phyloP scores from a whole-genome alignment of 2,329 filamentous ascomycete genomes.

The Trichothecium roseum region DNA sequence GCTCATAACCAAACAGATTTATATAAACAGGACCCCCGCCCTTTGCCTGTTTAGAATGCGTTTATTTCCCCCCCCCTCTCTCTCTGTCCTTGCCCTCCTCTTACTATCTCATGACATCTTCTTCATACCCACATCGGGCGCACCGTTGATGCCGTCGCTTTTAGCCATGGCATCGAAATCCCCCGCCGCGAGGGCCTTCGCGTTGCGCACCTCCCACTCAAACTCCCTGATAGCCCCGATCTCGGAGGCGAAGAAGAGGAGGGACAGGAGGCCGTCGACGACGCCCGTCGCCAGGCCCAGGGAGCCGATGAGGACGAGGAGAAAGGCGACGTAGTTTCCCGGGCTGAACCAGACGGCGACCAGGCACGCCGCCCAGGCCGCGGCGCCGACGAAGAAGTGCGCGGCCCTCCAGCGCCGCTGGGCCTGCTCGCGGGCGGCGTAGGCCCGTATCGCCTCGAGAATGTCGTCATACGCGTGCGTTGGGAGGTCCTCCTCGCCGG shows the following conservation, averaged over 20 bases:
- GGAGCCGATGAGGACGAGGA: constrained; percentile 71
- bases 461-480: constrained; percentile 49
- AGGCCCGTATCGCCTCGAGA: constrained; percentile 56
- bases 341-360: constrained; percentile 82
- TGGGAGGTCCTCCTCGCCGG: constrained; percentile 11
- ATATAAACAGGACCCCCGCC: too few species aligned
- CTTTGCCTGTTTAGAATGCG: too few species aligned
- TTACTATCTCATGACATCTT: too few species aligned
- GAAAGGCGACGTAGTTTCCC: constrained; percentile 64
- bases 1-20: too few species aligned
- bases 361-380: constrained; percentile 62
- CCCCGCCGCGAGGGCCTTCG: constrained; percentile 33
- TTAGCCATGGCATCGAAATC: constrained; percentile 12
- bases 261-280: constrained; percentile 74
- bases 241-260: constrained; percentile 80
- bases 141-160: constrained; percentile 3
- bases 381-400: constrained; percentile 62
- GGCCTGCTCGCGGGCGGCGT: constrained; percentile 57
- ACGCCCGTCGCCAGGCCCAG: constrained; percentile 66
- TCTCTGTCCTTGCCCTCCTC: too few species aligned
- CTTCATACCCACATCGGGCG: too few species aligned
- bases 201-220: constrained; percentile 79
- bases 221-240: constrained; percentile 79
- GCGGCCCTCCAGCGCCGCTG: constrained; percentile 62
- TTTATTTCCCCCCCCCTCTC: too few species aligned